Base-by-base conservation (phyloP, 2,329 filamentous ascomycete species). In the Nemania serpens region DNA sequence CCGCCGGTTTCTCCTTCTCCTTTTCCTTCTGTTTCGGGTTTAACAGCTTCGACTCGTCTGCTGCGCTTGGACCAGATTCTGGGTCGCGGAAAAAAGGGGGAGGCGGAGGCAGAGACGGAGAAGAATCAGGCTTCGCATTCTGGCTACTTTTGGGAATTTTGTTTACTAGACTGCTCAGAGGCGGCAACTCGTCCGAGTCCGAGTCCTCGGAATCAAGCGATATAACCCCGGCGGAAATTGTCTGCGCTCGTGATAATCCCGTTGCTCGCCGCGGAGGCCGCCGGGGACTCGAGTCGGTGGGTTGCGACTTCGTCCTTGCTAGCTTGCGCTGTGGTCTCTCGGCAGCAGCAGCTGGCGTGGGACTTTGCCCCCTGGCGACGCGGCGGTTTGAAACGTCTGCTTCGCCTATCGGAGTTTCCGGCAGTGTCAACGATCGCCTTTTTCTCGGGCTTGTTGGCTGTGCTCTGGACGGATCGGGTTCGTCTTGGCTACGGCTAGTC, bases 271-370 rank as follows among this genome's bases (percentile, higher is more conserved):
- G 41, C 9, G 20, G 36, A 11, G 48, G 48, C 17, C 51, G 47
- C 9, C 17, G 56, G 1, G 62, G 55, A 4, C 49, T 65, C n/a
- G 64, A 53, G 1, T 39, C 36, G 11, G 55, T 42, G 11, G 72
- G 71, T 25, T 74, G 55, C 4, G 71, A 73, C 49, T 71, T 71
- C 3, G 72, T 72, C 49, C 71, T 65, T 2, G 70, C 68, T 20
- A 73, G 49, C 47, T 71, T 73, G n/a, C 68, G 66, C 42, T 59
- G 63, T 0, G 65, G 56, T n/a, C 62, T 65, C 46, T 59, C 64
- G 22, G 25, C 25, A 10, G 49, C 57, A 10, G 66, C 59, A 17
- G 54, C 59, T 10, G 65, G 65, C 1, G 60, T 60, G 3, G 67
- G 66, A 39, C 36, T 4, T 39, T 10, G 4, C 36, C 36, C 55